Percentiles rank a stretch among this genome's conserved stretches.
These are phyloP conservation scores for Coriaria nepalensis DNA, from an alignment of 306 rosid genomes.

Conservation along the genomic window DNA sequence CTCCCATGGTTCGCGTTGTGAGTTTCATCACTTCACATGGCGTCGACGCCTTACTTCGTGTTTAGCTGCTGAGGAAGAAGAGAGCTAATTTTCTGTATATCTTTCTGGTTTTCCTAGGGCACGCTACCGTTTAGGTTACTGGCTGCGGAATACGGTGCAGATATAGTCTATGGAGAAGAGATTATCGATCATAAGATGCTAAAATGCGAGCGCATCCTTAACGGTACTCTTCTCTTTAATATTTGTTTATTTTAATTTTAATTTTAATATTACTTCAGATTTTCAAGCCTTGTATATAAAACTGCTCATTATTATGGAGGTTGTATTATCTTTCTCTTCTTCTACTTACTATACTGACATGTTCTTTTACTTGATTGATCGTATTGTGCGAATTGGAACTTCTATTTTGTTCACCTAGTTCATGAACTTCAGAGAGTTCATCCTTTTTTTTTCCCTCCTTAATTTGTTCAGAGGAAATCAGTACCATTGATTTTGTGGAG, in stretches of 20 bases:
- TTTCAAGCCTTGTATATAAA: background rate
- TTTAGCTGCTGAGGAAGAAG: constrained; percentile 5
- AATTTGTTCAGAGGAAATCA: constrained; percentile 38
- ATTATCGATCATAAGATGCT: constrained; percentile 66
- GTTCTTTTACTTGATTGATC: no score
- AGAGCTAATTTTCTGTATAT: background rate
- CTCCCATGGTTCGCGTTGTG: constrained; percentile 97
- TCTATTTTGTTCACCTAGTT: constrained; percentile 1
- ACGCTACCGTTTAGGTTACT: constrained; percentile 73
- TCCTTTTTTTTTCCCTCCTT: constrained; percentile 9
- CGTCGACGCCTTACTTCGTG: background rate
- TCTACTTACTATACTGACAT: no score
- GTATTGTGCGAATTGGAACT: no score
- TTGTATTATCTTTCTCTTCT: no score
- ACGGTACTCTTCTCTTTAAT: constrained; percentile 41
- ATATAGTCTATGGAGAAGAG: constrained; percentile 73
- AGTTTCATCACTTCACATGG: constrained; percentile 17
- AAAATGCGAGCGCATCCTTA: constrained; percentile 74
- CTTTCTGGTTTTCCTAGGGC: constrained; percentile 40
- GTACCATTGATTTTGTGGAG: constrained; percentile 75
- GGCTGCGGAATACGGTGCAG: constrained; percentile 81
- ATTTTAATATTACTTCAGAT: no score
- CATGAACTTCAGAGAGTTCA: background rate
- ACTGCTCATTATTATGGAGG: no score
- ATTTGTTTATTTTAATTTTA: no score